Percentiles rank a stretch among this genome's conserved stretches.
phyloP scores from a whole-genome alignment of 2,329 filamentous ascomycete genomes.

The Verticillium klebahnii region DNA sequence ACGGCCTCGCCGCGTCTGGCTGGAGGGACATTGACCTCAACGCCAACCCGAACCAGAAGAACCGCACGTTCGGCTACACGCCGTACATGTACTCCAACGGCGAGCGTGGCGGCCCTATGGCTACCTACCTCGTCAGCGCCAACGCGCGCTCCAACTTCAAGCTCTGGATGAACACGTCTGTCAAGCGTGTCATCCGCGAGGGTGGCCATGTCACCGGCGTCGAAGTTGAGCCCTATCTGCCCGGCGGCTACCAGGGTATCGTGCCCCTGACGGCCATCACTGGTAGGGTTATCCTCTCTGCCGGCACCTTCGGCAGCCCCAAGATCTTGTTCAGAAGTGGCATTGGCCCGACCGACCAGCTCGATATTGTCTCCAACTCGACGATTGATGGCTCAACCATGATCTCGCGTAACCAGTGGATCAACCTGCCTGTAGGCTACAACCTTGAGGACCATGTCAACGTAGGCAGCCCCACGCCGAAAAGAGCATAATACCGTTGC shows the following conservation, averaged over 20 bases:
- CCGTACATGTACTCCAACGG: conserved; percentile 64
- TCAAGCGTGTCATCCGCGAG: conserved; percentile 61
- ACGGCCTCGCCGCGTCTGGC: conserved; percentile 53
- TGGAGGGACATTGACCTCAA: conserved; percentile 62
- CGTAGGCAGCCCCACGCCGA: conserved; percentile 18
- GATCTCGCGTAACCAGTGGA: conserved; percentile 47
- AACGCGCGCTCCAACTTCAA: conserved; percentile 59
- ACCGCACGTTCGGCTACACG: conserved; percentile 58
- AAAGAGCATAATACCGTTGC: too few relatives aligned
- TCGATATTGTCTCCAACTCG: conserved; percentile 45
- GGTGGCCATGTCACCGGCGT: conserved; percentile 61
- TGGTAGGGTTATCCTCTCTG: conserved; percentile 64
- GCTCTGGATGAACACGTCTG: conserved; percentile 61
- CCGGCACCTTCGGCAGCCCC: conserved; percentile 65
- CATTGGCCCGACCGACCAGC: conserved; percentile 60
- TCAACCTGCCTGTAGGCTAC: conserved; percentile 53
- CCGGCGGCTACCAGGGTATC: conserved; percentile 52
- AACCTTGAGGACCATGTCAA: conserved; percentile 54
- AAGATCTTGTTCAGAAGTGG: conserved; percentile 65
- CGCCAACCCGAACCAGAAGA: conserved; percentile 56
- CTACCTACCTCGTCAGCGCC: conserved; percentile 64
- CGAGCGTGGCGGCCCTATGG: conserved; percentile 64
- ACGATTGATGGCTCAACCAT: conserved; percentile 43
- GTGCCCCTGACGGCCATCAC: conserved; percentile 54
- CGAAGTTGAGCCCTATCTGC: conserved; percentile 54